Conservation (phyloP, 2,329 filamentous ascomycete species). For the Aspergillus brunneoviolaceus region DNA sequence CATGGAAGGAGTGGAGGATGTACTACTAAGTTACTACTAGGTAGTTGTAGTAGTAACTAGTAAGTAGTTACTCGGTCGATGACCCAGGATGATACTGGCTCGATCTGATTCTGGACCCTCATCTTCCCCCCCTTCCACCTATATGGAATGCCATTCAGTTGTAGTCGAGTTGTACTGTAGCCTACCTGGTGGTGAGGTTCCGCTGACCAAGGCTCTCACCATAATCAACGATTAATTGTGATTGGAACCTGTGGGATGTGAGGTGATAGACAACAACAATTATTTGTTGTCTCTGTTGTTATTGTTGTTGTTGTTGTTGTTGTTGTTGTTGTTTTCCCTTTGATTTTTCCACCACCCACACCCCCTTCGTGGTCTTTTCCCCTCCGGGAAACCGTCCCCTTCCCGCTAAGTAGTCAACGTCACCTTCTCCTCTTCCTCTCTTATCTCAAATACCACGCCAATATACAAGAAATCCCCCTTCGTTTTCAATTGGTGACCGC, state of each 20-base stretch:
- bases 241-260: background rate
- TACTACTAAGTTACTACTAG: constrained; percentile 5
- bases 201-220: too few relatives aligned
- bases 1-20: constrained; percentile 15
- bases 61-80: background rate
- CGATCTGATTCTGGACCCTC: background rate
- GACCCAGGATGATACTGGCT: background rate
- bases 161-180: too few relatives aligned
- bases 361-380: constrained; percentile 5
- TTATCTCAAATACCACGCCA: constrained; percentile 1
- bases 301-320: background rate
- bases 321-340: background rate
- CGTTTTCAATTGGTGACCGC: background rate
- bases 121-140: background rate
- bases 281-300: background rate
- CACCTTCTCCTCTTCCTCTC: constrained; percentile 5
- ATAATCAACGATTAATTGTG: too few relatives aligned
- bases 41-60: too few relatives aligned
- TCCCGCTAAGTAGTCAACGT: constrained; percentile 1
- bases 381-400: background rate
- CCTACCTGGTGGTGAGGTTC: too few relatives aligned
- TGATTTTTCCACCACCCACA: too few relatives aligned
- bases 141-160: background rate
- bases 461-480: background rate
- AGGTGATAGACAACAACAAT: background rate